Percentiles rank a stretch among this genome's conserved stretches.
These are phyloP conservation scores for Keqinozyma sinolaborantium DNA, from an alignment of 1,139 yeast genomes.

Conservation along the genomic window DNA sequence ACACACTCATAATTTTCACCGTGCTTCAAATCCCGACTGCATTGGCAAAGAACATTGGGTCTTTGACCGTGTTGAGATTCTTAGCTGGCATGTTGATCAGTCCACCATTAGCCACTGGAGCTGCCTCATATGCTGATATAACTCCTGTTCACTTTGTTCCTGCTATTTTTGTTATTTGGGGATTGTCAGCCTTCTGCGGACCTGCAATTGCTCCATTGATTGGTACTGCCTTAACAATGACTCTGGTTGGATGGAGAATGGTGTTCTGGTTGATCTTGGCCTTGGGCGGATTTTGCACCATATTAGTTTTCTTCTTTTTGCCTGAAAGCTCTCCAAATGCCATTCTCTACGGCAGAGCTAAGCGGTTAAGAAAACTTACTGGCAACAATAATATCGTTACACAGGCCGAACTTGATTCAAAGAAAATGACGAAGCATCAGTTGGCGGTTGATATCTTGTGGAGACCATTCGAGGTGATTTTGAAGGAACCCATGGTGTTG, in stretches of 20 bases:
- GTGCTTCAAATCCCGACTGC: constrained; percentile 35
- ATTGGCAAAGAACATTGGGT: constrained; percentile 24
- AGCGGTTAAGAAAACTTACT: constrained; percentile 42
- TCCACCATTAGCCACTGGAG: constrained; percentile 36
- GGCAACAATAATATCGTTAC: constrained; percentile 38
- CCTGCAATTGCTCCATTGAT: constrained; percentile 33
- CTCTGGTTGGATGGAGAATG: constrained; percentile 37
- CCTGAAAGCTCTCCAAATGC: constrained; percentile 54
- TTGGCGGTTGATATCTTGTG: constrained; percentile 17
- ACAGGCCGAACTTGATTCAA: constrained; percentile 37
- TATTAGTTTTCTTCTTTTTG: constrained; percentile 30
- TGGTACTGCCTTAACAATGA: constrained; percentile 11
- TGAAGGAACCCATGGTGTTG: constrained; percentile 31
- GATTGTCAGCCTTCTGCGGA: constrained; percentile 28
- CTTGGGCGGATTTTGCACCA: constrained; percentile 27
- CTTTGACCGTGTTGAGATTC: constrained; percentile 29
- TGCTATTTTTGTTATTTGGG: constrained; percentile 25
- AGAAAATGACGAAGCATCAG: constrained; percentile 19
- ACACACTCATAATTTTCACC: constrained; percentile 25
- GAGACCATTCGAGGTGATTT: constrained; percentile 29
- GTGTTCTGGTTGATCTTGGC: constrained; percentile 43
- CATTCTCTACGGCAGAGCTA: constrained; percentile 45
- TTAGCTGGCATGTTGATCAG: constrained; percentile 33
- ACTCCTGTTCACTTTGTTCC: constrained; percentile 20
- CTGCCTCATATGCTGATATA: constrained; percentile 29